Conservation (phyloP, 148 eudicot species). For the Cornus suecica region DNA sequence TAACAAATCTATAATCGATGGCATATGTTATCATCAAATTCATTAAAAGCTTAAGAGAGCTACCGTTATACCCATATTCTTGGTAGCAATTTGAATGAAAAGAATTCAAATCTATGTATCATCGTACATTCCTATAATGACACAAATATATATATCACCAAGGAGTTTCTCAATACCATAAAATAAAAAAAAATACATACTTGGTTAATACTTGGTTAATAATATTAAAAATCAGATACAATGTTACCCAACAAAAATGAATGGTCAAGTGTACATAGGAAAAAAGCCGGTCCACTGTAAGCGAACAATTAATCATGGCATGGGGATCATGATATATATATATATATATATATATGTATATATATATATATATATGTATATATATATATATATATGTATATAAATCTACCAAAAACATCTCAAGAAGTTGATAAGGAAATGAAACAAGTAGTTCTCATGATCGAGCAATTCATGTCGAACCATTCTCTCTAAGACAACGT, state of each 20-base stretch:
- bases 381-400: too few relatives aligned
- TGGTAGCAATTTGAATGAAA: too few relatives aligned
- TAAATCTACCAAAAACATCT: slow-evolving; percentile 48
- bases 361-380: background rate
- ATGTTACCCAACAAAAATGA: background rate
- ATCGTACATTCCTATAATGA: too few relatives aligned
- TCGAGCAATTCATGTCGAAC: slow-evolving; percentile 49
- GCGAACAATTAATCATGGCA: background rate
- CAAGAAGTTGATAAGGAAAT: slow-evolving; percentile 44
- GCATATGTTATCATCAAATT: too few relatives aligned
- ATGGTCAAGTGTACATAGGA: background rate
- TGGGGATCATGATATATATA: background rate
- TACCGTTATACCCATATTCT: too few relatives aligned
- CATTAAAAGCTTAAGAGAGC: too few relatives aligned
- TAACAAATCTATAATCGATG: too few relatives aligned
- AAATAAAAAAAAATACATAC: background rate
- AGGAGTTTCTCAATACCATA: background rate
- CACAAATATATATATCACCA: too few relatives aligned
- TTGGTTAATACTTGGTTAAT: background rate
- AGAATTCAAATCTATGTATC: too few relatives aligned
- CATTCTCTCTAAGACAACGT: slow-evolving; percentile 33
- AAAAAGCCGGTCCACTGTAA: background rate
- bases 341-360: background rate
- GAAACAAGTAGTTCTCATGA: slow-evolving; percentile 46
- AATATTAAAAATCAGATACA: background rate